Base-by-base conservation (phyloP, 495 filamentous ascomycete species). In the Antarctomyces pellizariae region DNA sequence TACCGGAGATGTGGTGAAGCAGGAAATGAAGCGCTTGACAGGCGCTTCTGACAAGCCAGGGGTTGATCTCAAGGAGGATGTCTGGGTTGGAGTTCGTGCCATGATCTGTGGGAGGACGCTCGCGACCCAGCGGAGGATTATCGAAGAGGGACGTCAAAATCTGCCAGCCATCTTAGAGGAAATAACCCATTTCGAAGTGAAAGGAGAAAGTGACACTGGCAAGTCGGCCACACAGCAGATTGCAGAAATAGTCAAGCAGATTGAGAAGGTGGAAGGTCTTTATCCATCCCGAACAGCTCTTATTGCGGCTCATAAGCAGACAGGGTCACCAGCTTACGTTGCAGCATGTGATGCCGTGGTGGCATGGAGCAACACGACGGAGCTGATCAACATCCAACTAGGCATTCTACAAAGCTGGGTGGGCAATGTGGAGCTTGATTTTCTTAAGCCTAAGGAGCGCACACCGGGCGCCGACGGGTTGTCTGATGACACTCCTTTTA, bases 281-380 rank as follows among this genome's bases (percentile, higher is more conserved):
- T 97, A 78, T 46, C 76, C 86, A 6, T 82, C 82, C 3, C 63
- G 64, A 35, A 59, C 59, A 19, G 67, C 74, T 14, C 60, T 97
- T 37, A 67, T 72, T 36, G 39, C 42, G 9, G 72, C 68, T 8
- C 67, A 91, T 37, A 71, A 75, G 8, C 54, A 70, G 22, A 67
- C 70, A 12, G 71, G 63, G 5, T 89, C 82, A 4, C 54, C 62
- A 3, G 59, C 69, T 13, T 95, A 78, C 44, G 53, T 57, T 25
- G 66, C 79, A 23, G 82, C 75, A 20, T 80, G 72, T 38, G 77
- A 84, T 34, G 69, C 86, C 16, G 65, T 97, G 29, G 71, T 90
- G 31, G 67, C 89, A 0, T 97, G 86, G 86, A 72, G 91, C 49
- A 95, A 93, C 45, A 92, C 83, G 22, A 95, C 84, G n/a, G 67